Evolutionary conservation across 2,329 filamentous ascomycete genomes (phyloP).

Genomic region (Aspergillus sergii): DNA sequence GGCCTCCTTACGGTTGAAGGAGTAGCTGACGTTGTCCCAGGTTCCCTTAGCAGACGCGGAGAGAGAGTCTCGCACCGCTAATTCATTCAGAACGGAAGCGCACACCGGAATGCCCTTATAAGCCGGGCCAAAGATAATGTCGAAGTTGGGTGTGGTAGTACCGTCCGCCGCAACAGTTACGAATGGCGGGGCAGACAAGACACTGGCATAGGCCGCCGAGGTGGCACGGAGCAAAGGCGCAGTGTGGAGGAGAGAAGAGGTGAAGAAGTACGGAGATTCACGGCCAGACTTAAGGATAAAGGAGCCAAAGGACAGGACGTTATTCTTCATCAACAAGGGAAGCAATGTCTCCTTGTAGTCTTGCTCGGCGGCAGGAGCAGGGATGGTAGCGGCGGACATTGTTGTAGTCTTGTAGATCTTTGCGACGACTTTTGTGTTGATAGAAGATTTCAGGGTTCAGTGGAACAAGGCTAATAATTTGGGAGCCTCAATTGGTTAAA

Average conservation of each 20-base stretch:
- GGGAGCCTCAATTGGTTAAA: not conserved
- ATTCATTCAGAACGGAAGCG: constrained; percentile 72
- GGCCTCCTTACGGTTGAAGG: constrained; percentile 93
- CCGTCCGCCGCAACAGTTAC: constrained; percentile 38
- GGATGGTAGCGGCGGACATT: constrained; percentile 29
- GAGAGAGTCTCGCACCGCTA: constrained; percentile 65
- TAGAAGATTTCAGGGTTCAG: not conserved
- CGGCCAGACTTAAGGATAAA: constrained; percentile 83
- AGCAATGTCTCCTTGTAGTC: constrained; percentile 26
- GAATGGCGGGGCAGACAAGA: constrained; percentile 53
- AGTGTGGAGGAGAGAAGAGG: constrained; percentile 86
- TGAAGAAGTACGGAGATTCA: constrained; percentile 94
- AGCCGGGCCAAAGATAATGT: constrained; percentile 89
- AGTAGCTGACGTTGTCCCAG: constrained; percentile 75
- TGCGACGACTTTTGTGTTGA: not conserved
- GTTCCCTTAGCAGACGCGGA: constrained; percentile 47
- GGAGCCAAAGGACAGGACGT: constrained; percentile 25
- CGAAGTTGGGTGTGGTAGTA: constrained; percentile 59
- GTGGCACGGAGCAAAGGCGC: constrained; percentile 77
- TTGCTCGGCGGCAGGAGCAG: constrained; percentile 29
- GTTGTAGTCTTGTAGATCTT: constrained; percentile 2
- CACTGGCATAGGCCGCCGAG: constrained; percentile 75
- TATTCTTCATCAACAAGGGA: constrained; percentile 23
- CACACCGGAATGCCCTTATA: constrained; percentile 98
- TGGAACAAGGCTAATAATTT: not conserved